These are phyloP conservation scores for Aspergillus ruber DNA, from an alignment of 2,329 filamentous ascomycete genomes.

Conservation along the genomic window DNA sequence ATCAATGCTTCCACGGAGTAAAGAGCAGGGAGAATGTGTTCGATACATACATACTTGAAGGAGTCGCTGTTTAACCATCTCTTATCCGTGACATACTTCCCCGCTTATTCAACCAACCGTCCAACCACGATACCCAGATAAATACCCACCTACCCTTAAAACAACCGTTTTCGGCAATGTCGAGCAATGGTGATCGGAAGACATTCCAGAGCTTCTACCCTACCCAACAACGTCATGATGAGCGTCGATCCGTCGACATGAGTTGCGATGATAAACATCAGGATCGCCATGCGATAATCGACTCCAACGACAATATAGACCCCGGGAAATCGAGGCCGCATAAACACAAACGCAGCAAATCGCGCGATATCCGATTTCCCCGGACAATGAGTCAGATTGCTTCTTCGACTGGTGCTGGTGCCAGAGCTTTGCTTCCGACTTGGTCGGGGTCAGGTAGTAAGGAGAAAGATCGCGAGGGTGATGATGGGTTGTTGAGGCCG, in stretches of 20 bases:
- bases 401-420: constrained; percentile 20
- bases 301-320: constrained; percentile 9
- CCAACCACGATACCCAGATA: neutral
- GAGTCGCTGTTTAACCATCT: neutral
- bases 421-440: constrained; percentile 25
- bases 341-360: constrained; percentile 25
- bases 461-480: constrained; percentile 26
- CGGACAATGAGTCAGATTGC: constrained; percentile 27
- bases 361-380: constrained; percentile 24
- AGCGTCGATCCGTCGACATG: neutral
- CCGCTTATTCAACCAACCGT: neutral
- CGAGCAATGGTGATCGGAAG: constrained; percentile 1
- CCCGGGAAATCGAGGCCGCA: constrained; percentile 7
- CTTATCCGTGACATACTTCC: neutral
- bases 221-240: constrained; percentile 9
- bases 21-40: neutral
- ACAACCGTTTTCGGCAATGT: constrained; percentile 11
- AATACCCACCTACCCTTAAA: constrained; percentile 1
- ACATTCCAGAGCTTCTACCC: constrained; percentile 1
- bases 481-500: constrained; percentile 25
- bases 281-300: constrained; percentile 12
- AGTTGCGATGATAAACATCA: constrained; percentile 13
- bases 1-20: neutral
- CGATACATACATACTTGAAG: neutral
- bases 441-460: constrained; percentile 16